Base-by-base conservation (phyloP, 2,329 filamentous ascomycete species). In the Nannizzia gypsea region DNA sequence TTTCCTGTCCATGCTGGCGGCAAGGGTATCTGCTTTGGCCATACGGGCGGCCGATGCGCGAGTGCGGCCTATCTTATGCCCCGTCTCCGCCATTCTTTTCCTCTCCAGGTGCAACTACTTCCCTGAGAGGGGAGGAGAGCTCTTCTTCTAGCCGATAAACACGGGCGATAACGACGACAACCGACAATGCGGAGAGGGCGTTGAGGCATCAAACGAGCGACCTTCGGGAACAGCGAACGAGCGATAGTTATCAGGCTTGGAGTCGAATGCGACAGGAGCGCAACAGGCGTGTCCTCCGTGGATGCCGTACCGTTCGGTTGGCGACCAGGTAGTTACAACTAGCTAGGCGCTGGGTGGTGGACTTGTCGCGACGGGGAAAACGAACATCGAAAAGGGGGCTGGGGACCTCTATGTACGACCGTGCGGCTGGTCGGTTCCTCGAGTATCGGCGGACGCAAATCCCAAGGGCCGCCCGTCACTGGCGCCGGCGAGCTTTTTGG, bases 1-100 rank as follows among this genome's bases (percentile, higher is more conserved):
- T 56, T 69, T 73, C 56, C 28, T 22, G 54, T 52, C 48, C 48
- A 52, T 52, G 9, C n/a, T 38, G 54, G 54, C 28, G 9, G 28
- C 36, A 8, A 56, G 28, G 28, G 54, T 22, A 28, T 28, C 36
- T 40, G 28, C 26, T 56, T 22, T 36, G 54, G 31, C 9, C 28
- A n/a, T 20, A 1, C 28, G 54, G 6, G 54, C 17, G 22, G 28
- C 20, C 9, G 54, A 15, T 9, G 54, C 28, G 28, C 31, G 31
- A 20, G 54, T 40, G 28, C 36, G 36, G 17, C 54, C 54, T 26
- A 31, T 17, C 17, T 22, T 22, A 17, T 38, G n/a, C 36, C 28
- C 54, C 8, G 54, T 36, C 28, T 56, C 54, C 15, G 54, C 54
- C 54, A 56, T 56, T 40, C 54, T 28, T 22, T 56, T 40, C 54